A percentile compares a stretch with the other conserved stretches of the same genome.
These are phyloP conservation scores for Letharia columbiana DNA, from an alignment of 495 filamentous ascomycete species.

Conservation along the genomic window DNA sequence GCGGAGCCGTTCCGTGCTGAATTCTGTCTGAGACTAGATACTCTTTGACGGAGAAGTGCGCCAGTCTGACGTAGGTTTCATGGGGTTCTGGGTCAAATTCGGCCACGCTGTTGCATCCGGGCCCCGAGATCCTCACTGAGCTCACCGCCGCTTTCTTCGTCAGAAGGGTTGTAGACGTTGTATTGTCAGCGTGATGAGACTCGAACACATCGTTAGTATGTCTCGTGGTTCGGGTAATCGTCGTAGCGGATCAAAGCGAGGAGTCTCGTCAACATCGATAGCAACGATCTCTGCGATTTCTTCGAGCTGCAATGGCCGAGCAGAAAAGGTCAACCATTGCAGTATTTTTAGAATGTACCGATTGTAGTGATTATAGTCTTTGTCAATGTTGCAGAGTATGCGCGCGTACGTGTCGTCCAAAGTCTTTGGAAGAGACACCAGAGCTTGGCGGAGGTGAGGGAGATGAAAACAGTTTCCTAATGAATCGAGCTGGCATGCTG, in stretches of 20 bases:
- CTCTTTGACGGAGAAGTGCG: constrained; percentile 10
- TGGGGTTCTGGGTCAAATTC: not conserved
- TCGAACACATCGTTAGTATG: constrained; percentile 20
- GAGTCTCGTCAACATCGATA: constrained; percentile 5
- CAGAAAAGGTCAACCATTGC: constrained; percentile 29
- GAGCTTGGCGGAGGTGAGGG: constrained; percentile 25
- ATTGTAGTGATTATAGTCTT: constrained; percentile 13
- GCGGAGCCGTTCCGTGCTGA: not conserved
- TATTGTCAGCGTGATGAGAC: constrained; percentile 15
- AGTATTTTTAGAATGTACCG: constrained; percentile 24
- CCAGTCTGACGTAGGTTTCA: not conserved
- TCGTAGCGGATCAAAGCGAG: constrained; percentile 10
- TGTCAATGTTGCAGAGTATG: constrained; percentile 29
- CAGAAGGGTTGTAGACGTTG: no score
- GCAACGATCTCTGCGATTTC: constrained; percentile 27
- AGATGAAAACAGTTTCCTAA: constrained; percentile 30
- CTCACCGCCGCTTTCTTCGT: not conserved
- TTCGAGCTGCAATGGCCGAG: constrained; percentile 23
- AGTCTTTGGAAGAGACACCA: constrained; percentile 30
- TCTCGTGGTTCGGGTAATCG: constrained; percentile 16
- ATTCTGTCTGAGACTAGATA: constrained; percentile 6
- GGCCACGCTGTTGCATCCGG: not conserved
- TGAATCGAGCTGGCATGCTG: constrained; percentile 34
- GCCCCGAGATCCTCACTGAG: not conserved
- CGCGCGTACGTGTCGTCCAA: constrained; percentile 35